Percentiles rank a stretch among this genome's conserved stretches.
Conservation (phyloP, 116 monocot species). For the Papilionanthe hybrid region DNA sequence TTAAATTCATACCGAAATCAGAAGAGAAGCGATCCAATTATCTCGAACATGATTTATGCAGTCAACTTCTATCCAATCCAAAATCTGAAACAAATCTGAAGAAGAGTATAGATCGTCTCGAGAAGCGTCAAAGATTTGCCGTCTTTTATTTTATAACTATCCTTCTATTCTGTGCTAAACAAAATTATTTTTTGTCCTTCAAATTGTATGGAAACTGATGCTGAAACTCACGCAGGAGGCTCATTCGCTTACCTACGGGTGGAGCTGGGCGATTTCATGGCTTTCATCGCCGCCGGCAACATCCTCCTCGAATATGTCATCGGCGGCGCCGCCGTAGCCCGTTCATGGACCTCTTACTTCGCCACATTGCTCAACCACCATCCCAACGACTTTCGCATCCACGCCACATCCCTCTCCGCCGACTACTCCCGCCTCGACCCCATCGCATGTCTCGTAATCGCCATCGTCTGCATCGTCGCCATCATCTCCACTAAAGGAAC, state of each 20-base stretch:
- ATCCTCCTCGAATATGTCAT: slow-evolving; percentile 83
- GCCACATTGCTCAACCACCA: slow-evolving; percentile 71
- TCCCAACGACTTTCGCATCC: slow-evolving; percentile 73
- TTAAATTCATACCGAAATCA: too few relatives aligned
- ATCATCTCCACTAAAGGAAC: slow-evolving; percentile 59
- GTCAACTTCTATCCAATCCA: too few relatives aligned
- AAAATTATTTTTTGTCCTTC: too few relatives aligned
- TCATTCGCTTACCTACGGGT: slow-evolving; percentile 86
- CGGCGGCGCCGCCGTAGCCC: slow-evolving; percentile 71
- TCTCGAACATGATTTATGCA: too few relatives aligned
- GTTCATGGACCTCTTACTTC: slow-evolving; percentile 86
- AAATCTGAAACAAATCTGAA: too few relatives aligned
- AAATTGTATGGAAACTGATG: background rate
- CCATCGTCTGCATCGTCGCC: slow-evolving; percentile 41
- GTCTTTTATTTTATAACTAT: too few relatives aligned
- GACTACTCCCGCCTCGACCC: slow-evolving; percentile 71
- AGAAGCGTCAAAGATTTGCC: too few relatives aligned
- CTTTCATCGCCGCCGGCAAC: slow-evolving; percentile 89
- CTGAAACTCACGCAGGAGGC: slow-evolving; percentile 34
- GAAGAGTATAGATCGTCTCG: too few relatives aligned
- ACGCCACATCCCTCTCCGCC: slow-evolving; percentile 33
- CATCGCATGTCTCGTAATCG: slow-evolving; percentile 54
- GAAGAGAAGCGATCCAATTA: too few relatives aligned
- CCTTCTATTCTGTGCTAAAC: too few relatives aligned
- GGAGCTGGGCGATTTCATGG: slow-evolving; percentile 85